Conservation (phyloP, 1,284 basidiomycete species). For the Leccinum subfulvum region DNA sequence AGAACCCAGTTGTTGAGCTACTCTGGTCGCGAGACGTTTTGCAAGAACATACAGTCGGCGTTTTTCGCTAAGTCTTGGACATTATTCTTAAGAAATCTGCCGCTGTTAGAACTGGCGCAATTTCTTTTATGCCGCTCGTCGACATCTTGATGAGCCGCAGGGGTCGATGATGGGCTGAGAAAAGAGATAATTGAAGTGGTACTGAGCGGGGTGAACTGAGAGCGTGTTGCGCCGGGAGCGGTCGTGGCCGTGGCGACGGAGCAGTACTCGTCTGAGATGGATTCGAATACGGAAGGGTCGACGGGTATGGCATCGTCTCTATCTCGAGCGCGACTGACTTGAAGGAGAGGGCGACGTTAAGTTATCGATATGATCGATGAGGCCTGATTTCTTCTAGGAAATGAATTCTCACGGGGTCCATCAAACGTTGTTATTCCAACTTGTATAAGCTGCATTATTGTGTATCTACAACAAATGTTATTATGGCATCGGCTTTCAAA, state of each 20-base stretch:
- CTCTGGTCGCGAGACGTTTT: conserved; percentile 2
- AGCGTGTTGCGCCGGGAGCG: too few species aligned
- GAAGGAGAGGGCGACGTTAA: conserved; percentile 41
- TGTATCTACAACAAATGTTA: too few species aligned
- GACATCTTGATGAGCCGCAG: conserved; percentile 54
- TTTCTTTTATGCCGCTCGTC: conserved; percentile 85
- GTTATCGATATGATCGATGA: conserved; percentile 21
- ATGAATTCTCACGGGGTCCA: too few species aligned
- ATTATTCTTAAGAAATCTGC: conserved; percentile 70
- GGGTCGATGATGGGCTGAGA: not conserved
- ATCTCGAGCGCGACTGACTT: conserved; percentile 27
- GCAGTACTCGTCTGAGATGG: conserved; percentile 28
- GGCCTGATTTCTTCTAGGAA: too few species aligned
- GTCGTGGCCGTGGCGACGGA: conserved; percentile 6
- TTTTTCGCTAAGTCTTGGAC: conserved; percentile 95
- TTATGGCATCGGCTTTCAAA: too few species aligned
- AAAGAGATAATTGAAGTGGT: not conserved
- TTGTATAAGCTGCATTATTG: too few species aligned
- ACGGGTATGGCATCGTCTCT: conserved; percentile 31
- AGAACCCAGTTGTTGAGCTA: conserved; percentile 1
- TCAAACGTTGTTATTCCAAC: too few species aligned
- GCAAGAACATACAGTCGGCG: conserved; percentile 73
- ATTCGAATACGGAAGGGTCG: conserved; percentile 25
- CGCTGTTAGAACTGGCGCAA: conserved; percentile 95
- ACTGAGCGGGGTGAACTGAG: too few species aligned